These are phyloP conservation scores for Gomphus bonarii DNA, from an alignment of 1,284 basidiomycete genomes.

Conservation along the genomic window DNA sequence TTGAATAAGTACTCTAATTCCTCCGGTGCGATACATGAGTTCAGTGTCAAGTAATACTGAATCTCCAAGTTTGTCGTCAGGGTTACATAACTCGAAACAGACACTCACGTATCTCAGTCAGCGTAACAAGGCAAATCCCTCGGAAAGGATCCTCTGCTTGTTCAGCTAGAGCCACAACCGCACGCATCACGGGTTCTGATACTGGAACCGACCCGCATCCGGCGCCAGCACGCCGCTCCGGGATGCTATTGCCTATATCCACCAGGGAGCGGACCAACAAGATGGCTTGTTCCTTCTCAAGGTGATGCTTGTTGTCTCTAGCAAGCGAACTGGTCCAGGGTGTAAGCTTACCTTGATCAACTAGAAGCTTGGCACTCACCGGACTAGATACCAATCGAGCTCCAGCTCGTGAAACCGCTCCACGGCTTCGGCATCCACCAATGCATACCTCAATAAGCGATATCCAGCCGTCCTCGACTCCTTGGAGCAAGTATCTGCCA, in stretches of 20 bases:
- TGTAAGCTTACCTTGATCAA: conserved; percentile 1
- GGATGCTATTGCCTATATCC: conserved; percentile 44
- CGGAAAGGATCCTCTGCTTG: conserved; percentile 87
- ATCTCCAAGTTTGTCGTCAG: background rate
- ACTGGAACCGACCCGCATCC: conserved; percentile 43
- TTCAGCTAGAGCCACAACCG: conserved; percentile 87
- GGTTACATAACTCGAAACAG: background rate
- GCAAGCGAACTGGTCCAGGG: conserved; percentile 55
- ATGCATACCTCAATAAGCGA: conserved; percentile 71
- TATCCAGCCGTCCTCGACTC: conserved; percentile 80
- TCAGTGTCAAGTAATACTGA: conserved; percentile 78
- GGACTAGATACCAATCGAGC: conserved; percentile 85
- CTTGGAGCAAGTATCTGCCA: conserved; percentile 67
- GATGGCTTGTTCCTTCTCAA: conserved; percentile 93
- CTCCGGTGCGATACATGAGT: conserved; percentile 73
- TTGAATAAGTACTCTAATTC: conserved; percentile 81
- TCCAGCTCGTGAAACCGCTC: conserved; percentile 46
- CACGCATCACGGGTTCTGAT: conserved; percentile 74
- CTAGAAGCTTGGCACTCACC: conserved; percentile 34
- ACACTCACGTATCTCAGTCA: conserved; percentile 79
- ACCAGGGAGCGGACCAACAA: conserved; percentile 83
- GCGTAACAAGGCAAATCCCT: conserved; percentile 77
- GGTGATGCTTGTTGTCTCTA: conserved; percentile 73
- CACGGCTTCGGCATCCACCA: conserved; percentile 64
- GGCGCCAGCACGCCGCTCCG: conserved; percentile 35